Evolutionary conservation across 768 basidiomycete genomes (phyloP).

Genomic region (Punctularia strigosozonata): DNA sequence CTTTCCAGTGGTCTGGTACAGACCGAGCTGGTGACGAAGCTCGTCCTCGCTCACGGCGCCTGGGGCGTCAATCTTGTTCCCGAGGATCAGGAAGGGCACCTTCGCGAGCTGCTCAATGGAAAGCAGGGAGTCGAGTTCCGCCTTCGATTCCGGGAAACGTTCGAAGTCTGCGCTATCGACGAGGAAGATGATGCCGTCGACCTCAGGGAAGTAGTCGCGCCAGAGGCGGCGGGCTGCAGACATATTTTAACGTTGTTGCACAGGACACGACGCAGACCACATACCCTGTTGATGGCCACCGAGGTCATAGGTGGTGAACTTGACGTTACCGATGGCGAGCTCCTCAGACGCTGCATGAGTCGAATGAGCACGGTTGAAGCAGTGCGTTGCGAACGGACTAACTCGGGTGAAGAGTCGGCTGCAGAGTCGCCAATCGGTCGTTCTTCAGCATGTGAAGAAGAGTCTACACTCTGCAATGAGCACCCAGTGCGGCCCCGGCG

Average conservation of each 20-base stretch:
- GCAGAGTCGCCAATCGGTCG: conserved; percentile 91
- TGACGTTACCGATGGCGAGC: conserved; percentile 95
- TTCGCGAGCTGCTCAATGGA: conserved; percentile 91
- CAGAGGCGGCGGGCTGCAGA: conserved; percentile 93
- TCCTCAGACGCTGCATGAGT: conserved; percentile 80
- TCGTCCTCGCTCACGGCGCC: conserved; percentile 98
- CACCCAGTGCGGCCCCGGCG: not conserved
- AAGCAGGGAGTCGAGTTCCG: conserved; percentile 91
- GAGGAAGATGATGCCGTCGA: conserved; percentile 96
- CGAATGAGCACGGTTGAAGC: conserved; percentile 4
- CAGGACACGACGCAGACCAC: conserved; percentile 9
- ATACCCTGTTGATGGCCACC: conserved; percentile 95
- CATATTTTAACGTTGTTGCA: not conserved
- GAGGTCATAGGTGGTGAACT: conserved; percentile 97
- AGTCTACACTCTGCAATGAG: conserved; percentile 39
- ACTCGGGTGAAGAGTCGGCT: conserved; percentile 99
- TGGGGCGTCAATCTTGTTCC: conserved; percentile 99
- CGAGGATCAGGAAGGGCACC: conserved; percentile 96
- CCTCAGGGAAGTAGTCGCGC: conserved; percentile 99
- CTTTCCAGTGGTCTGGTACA: conserved; percentile 99
- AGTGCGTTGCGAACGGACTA: conserved; percentile 14
- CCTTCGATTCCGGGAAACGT: conserved; percentile 92
- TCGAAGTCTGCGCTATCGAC: conserved; percentile 97
- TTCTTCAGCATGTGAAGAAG: conserved; percentile 99
- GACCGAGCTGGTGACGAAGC: conserved; percentile 84